Conservation (phyloP, 2,329 filamentous ascomycete genomes). For the Trichoderma arundinaceum region DNA sequence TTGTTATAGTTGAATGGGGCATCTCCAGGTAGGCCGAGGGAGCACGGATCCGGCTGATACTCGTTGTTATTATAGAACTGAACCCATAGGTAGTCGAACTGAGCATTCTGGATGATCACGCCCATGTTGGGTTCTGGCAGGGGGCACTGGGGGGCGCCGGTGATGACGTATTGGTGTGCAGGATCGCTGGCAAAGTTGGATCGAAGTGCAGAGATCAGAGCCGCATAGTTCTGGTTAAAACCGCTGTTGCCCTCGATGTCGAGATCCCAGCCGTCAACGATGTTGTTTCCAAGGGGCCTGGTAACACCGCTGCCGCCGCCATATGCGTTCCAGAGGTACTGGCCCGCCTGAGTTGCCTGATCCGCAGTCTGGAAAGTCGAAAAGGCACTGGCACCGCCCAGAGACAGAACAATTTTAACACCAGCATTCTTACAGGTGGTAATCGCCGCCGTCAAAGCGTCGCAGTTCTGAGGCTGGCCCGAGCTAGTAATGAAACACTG, state of each 20-base stretch:
- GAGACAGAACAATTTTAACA: conserved; percentile 33
- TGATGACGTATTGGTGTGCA: conserved; percentile 48
- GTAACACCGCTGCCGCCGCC: conserved; percentile 30
- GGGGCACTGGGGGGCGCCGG: conserved; percentile 53
- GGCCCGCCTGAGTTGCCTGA: conserved; percentile 31
- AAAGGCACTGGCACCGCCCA: conserved; percentile 32
- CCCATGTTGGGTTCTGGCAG: conserved; percentile 47
- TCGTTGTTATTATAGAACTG: conserved; percentile 58
- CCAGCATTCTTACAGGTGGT: conserved; percentile 31
- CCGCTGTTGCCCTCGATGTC: conserved; percentile 39
- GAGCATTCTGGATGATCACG: conserved; percentile 45
- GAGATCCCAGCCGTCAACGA: conserved; percentile 41
- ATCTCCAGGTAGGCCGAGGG: conserved; percentile 34
- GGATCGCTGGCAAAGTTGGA: conserved; percentile 35
- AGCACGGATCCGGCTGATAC: conserved; percentile 39
- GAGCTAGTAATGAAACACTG: conserved; percentile 43
- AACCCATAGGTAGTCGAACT: conserved; percentile 48
- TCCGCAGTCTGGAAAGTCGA: conserved; percentile 30
- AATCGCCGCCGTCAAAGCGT: conserved; percentile 29
- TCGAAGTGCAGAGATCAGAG: conserved; percentile 37
- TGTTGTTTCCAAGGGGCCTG: conserved; percentile 39
- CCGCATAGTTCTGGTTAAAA: conserved; percentile 30
- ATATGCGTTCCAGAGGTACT: conserved; percentile 35
- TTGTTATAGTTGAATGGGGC: conserved; percentile 45
- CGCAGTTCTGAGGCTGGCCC: conserved; percentile 41